phyloP scores from a whole-genome alignment of 2,329 filamentous ascomycete genomes.

The Aspergillus hiratsukae region DNA sequence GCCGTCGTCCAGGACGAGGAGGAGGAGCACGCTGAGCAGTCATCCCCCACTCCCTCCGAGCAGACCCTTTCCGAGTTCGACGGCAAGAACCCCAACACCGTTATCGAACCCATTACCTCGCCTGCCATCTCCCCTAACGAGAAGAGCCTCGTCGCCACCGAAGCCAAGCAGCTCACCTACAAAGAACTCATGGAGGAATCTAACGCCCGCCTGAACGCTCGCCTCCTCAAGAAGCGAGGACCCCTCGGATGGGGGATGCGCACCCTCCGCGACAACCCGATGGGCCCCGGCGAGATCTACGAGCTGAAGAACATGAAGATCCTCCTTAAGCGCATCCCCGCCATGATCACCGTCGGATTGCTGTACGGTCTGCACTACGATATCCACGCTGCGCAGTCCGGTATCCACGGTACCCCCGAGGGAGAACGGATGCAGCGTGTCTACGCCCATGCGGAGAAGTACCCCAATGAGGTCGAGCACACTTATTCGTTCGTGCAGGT shows the following conservation, averaged over 20 bases:
- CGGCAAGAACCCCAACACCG: constrained; percentile 34
- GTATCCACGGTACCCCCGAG: constrained; percentile 67
- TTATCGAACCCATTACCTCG: constrained; percentile 20
- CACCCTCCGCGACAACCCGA: constrained; percentile 66
- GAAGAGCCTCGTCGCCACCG: constrained; percentile 40
- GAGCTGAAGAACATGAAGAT: constrained; percentile 67
- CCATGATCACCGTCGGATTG: constrained; percentile 57
- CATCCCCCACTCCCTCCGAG: constrained; percentile 3
- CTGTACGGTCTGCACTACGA: constrained; percentile 79
- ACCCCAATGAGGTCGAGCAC: constrained; percentile 66
- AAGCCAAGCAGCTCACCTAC: constrained; percentile 55
- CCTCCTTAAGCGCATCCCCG: constrained; percentile 62
- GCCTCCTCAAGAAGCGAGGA: constrained; percentile 58
- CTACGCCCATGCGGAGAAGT: constrained; percentile 61
- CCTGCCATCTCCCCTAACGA: constrained; percentile 26
- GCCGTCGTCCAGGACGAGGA: constrained; percentile 63
- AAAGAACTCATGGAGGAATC: constrained; percentile 57
- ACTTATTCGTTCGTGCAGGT: constrained; percentile 52
- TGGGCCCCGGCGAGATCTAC: constrained; percentile 69
- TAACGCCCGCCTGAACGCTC: constrained; percentile 56
- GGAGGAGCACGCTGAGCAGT: neutral
- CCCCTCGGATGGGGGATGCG: constrained; percentile 83
- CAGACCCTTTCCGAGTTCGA: constrained; percentile 41
- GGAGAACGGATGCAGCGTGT: constrained; percentile 66
- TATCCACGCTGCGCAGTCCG: constrained; percentile 71